Evolutionary conservation across 106 monocot genomes (phyloP).

Genomic region (Allium sativum): DNA sequence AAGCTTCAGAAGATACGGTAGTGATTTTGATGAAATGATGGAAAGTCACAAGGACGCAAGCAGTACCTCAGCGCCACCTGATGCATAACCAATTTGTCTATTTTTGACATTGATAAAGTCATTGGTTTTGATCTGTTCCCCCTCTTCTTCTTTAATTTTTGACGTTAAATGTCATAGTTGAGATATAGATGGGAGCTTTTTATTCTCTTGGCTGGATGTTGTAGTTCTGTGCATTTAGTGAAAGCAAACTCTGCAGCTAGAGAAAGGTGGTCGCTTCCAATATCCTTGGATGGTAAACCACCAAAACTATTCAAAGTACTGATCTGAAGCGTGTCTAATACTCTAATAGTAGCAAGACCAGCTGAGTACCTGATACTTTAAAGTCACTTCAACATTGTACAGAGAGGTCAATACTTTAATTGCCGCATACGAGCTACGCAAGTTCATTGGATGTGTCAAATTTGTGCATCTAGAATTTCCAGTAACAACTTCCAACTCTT

Average conservation of each 20-base stretch:
- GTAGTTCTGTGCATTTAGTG: slow-evolving; percentile 11
- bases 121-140: too few species aligned
- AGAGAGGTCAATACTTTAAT: slow-evolving; percentile 20
- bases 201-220: not conserved
- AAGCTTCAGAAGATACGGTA: slow-evolving; percentile 9
- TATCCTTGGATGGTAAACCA: slow-evolving; percentile 40
- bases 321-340: slow-evolving; percentile 42
- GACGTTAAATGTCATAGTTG: too few species aligned
- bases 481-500: slow-evolving; percentile 40
- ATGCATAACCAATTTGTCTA: not conserved
- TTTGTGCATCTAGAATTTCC: slow-evolving; percentile 21
- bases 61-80: not conserved
- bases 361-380: slow-evolving; percentile 26
- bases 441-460: slow-evolving; percentile 34
- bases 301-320: slow-evolving; percentile 26
- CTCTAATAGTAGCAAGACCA: slow-evolving; percentile 35
- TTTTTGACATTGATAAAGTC: not conserved
- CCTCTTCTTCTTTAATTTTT: not conserved
- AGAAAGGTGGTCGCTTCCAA: slow-evolving; percentile 52
- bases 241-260: slow-evolving; percentile 42
- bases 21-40: slow-evolving; percentile 4
- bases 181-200: too few species aligned
- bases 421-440: slow-evolving; percentile 41
- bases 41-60: slow-evolving; percentile 4
- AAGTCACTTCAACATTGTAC: not conserved